Evolutionary conservation across 2,329 filamentous ascomycete genomes (phyloP), one percentile per base, ranked within the genome.

Genomic region (Exophiala calicioides): DNA sequence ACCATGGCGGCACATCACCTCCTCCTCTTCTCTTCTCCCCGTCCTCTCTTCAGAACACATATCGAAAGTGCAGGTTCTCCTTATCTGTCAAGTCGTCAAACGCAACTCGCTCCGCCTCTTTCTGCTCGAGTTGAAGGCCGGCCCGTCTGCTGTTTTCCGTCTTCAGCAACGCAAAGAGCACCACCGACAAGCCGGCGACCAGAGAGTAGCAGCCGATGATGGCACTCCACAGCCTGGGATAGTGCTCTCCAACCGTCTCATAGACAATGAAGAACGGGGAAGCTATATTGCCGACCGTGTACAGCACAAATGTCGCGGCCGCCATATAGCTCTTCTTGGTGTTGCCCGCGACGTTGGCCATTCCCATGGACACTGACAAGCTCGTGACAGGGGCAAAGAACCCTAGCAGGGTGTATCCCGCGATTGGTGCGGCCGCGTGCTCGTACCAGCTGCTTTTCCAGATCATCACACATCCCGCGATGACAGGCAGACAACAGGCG

Each of bases 251-350:
- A 55, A 84, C 84, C 0, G 81, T 83, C 64, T 85, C 71, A n/a
- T 77, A 82, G 57, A 79, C 79, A 30, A 89, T 78, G 29, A 89
- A 70, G 65, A 86, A 84, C 3, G 86, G 86, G 0, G 85, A 85
- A 18, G 89, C 80, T 39, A 90, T 89, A 57, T 89, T 89, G 1
- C 85, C 80, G 5, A 89, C 81, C 44, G 84, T 86, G 60, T 89
- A 89, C 0, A 83, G 84, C 0, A 87, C 83, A 53, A 89, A 90
- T 1, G 87, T 84, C 0, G 82, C 81, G 0, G 82, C 81, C 0
- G 85, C 83, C 75, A 86, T 88, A 58, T 85, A 82, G 53, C 81
- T 85, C 72, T 89, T 89, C 69, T 90, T 90, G 0, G 85, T 89
- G 18, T 85, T 78, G 0, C 86, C 86, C 0, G 85, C 85, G 0